Evolutionary conservation across 208 protist species (phyloP).

Genomic region (Trypanosoma cruzi): DNA sequence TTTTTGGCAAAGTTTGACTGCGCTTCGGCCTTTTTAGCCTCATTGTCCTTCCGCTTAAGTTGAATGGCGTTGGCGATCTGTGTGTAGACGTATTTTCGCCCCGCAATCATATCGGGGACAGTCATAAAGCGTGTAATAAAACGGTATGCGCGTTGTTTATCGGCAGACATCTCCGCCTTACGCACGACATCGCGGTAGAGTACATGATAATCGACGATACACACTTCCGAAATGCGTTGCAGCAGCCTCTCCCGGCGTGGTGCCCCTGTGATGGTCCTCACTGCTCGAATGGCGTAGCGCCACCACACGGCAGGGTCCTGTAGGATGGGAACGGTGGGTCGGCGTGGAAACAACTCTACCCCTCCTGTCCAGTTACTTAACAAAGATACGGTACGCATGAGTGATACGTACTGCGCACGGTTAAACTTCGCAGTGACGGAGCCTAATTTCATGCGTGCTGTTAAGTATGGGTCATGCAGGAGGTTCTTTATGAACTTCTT

Average conservation of each 20-base stretch:
- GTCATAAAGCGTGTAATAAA: constrained; percentile 88
- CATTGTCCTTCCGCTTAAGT: constrained; percentile 66
- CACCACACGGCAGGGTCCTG: constrained; percentile 71
- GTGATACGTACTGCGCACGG: constrained; percentile 75
- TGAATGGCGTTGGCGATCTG: constrained; percentile 79
- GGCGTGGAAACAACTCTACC: constrained; percentile 33
- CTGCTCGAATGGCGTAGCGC: constrained; percentile 63
- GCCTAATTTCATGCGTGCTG: constrained; percentile 52
- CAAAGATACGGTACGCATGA: constrained; percentile 52
- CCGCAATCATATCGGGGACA: constrained; percentile 69
- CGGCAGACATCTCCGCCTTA: constrained; percentile 61
- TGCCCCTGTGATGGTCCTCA: constrained; percentile 40
- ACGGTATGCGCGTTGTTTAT: constrained; percentile 60
- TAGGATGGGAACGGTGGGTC: constrained; percentile 56
- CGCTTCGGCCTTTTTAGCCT: constrained; percentile 54
- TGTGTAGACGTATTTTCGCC: constrained; percentile 71
- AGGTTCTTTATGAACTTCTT: constrained; percentile 63
- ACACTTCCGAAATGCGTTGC: constrained; percentile 61
- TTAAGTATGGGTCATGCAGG: constrained; percentile 64
- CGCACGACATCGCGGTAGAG: constrained; percentile 80
- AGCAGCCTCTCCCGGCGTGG: constrained; percentile 53
- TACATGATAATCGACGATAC: constrained; percentile 62
- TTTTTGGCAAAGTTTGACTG: constrained; percentile 31
- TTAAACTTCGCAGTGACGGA: constrained; percentile 70
- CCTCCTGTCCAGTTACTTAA: constrained; percentile 59